A percentile compares a stretch with the other conserved stretches of the same genome.
Evolutionary conservation across 306 rosid species (phyloP).

Genomic region (Aeschynomene evenia): DNA sequence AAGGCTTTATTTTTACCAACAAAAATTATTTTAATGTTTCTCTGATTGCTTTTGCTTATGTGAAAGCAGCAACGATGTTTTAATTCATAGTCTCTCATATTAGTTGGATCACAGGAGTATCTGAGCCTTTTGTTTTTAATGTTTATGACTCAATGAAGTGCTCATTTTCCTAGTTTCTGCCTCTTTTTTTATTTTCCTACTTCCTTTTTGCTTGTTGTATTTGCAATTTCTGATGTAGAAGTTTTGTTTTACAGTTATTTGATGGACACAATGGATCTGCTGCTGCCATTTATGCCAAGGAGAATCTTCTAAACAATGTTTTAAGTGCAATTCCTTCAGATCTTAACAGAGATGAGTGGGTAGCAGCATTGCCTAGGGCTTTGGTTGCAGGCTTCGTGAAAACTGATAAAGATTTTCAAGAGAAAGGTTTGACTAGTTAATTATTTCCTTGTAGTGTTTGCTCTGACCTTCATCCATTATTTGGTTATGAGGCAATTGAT

Average conservation of each 20-base stretch:
- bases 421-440: slow-evolving; percentile 52
- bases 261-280: slow-evolving; percentile 99
- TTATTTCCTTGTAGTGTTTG: slow-evolving; percentile 12
- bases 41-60: not conserved
- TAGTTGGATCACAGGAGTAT: slow-evolving; percentile 9
- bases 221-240: slow-evolving; percentile 36
- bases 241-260: slow-evolving; percentile 75
- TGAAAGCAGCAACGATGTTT: slow-evolving; percentile 3
- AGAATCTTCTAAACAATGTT: slow-evolving; percentile 79
- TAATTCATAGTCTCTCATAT: not conserved
- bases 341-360: slow-evolving; percentile 96
- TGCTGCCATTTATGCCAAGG: slow-evolving; percentile 95
- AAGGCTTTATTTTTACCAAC: not conserved
- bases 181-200: not conserved
- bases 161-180: slow-evolving; percentile 8
- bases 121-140: not conserved
- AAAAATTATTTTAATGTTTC: not conserved
- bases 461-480: slow-evolving; percentile 11
- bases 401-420: slow-evolving; percentile 92
- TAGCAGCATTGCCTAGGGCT: slow-evolving; percentile 94
- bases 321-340: slow-evolving; percentile 79
- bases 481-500: slow-evolving; percentile 13
- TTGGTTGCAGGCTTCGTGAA: slow-evolving; percentile 97
- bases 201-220: slow-evolving; percentile 8
- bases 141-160: not conserved